Percentiles rank a stretch among this genome's conserved stretches.
These are phyloP conservation scores for Bacterosira constricta DNA, from an alignment of 108 stramenopile species.

Conservation along the genomic window DNA sequence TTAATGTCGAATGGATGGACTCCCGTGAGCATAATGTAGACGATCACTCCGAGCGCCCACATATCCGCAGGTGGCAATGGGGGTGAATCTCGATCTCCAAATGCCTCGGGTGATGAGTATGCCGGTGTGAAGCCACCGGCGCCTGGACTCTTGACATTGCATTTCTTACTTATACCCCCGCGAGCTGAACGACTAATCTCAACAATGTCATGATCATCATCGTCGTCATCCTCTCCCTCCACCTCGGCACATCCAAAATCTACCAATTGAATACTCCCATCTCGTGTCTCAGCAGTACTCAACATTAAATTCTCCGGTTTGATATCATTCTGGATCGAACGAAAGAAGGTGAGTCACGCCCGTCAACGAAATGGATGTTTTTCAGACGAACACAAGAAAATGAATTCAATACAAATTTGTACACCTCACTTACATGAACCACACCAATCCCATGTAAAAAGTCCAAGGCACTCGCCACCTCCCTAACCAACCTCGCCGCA, in stretches of 20 bases:
- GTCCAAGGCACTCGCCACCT: slow-evolving; percentile 70
- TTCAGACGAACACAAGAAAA: no score
- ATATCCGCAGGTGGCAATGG: slow-evolving; percentile 63
- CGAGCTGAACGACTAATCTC: slow-evolving; percentile 1
- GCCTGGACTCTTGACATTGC: slow-evolving; percentile 15
- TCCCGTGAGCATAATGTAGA: slow-evolving; percentile 93
- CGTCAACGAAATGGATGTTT: no score
- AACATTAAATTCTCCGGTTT: slow-evolving; percentile 90
- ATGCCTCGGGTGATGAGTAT: slow-evolving; percentile 76
- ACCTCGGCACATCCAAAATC: slow-evolving; percentile 87
- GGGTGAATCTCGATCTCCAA: slow-evolving; percentile 36
- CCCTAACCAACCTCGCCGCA: slow-evolving; percentile 70
- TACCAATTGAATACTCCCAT: slow-evolving; percentile 74
- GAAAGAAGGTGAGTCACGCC: no score
- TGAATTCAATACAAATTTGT: no score
- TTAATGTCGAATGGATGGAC: slow-evolving; percentile 87
- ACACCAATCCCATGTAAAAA: slow-evolving; percentile 84
- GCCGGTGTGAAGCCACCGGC: slow-evolving; percentile 66
- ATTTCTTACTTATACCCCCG: slow-evolving; percentile 1
- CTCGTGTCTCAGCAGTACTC: slow-evolving; percentile 51
- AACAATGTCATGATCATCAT: slow-evolving; percentile 42
- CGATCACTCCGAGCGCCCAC: slow-evolving; percentile 89
- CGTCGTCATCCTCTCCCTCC: slow-evolving; percentile 48
- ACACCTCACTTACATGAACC: no score
- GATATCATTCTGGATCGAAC: slow-evolving; percentile 85